These are phyloP conservation scores for Hysterangium stoloniferum DNA, from an alignment of 768 basidiomycete genomes.

Conservation along the genomic window DNA sequence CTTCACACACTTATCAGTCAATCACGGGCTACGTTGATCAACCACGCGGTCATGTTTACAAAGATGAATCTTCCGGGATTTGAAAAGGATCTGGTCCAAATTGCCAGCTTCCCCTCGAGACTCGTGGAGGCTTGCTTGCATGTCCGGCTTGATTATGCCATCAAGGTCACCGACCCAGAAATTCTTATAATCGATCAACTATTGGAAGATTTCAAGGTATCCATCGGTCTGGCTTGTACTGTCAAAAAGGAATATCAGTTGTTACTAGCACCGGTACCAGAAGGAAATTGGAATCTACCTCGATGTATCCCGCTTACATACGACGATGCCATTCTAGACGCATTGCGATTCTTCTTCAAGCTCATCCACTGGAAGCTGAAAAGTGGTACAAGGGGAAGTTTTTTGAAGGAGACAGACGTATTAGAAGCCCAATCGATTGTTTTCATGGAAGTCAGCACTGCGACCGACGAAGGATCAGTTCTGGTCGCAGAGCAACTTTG, in stretches of 20 bases:
- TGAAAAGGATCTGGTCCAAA: conserved; percentile 77
- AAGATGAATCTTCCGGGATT: conserved; percentile 91
- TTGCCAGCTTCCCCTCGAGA: conserved; percentile 95
- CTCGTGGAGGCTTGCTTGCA: conserved; percentile 88
- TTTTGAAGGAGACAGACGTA: conserved; percentile 98
- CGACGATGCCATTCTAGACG: conserved; percentile 81
- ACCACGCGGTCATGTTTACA: conserved; percentile 63
- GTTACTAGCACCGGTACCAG: conserved; percentile 81
- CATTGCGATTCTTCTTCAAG: conserved; percentile 83
- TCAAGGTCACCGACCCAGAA: conserved; percentile 82
- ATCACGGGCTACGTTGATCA: conserved; percentile 82
- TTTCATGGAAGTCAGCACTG: conserved; percentile 86
- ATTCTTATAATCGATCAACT: conserved; percentile 90
- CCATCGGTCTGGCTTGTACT: conserved; percentile 88
- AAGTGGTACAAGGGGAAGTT: conserved; percentile 82
- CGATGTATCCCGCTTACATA: conserved; percentile 87
- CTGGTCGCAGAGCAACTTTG: conserved; percentile 94
- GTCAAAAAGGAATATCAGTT: conserved; percentile 91
- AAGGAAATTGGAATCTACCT: conserved; percentile 82
- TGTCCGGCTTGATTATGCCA: conserved; percentile 81
- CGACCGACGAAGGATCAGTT: conserved; percentile 77
- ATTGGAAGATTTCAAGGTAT: conserved; percentile 85
- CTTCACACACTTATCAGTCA: conserved; percentile 79
- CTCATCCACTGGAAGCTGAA: conserved; percentile 95
- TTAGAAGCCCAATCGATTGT: conserved; percentile 95